A percentile compares a stretch with the other conserved stretches of the same genome.
Conservation (phyloP, 139 green algal genomes). For the Gonium pectorale region DNA sequence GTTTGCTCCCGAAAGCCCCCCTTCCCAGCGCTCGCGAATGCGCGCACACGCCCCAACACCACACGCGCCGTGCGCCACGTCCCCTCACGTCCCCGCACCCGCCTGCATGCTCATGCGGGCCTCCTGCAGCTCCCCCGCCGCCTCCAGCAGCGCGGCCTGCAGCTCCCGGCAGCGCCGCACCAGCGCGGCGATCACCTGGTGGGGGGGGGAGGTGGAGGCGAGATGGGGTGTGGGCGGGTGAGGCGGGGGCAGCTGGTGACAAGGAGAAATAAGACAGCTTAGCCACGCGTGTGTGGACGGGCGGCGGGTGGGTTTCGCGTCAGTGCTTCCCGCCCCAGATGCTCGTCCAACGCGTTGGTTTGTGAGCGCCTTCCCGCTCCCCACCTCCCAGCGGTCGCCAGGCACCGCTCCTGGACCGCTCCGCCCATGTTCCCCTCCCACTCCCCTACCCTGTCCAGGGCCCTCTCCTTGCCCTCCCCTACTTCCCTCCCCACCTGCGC, state of each 20-base stretch:
- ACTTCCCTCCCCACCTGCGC: background rate
- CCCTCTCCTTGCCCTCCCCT: background rate
- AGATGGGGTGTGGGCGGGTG: background rate
- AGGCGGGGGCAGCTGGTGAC: too few relatives aligned
- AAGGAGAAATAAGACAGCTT: too few relatives aligned
- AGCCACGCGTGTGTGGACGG: too few relatives aligned
- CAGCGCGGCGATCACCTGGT: slow-evolving; percentile 52
- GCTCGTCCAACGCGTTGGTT: too few relatives aligned
- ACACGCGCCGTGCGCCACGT: too few relatives aligned
- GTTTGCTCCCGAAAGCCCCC: too few relatives aligned
- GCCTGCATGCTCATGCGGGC: slow-evolving; percentile 26
- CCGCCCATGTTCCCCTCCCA: too few relatives aligned
- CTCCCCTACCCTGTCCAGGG: background rate
- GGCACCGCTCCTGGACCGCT: too few relatives aligned
- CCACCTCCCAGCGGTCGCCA: too few relatives aligned
- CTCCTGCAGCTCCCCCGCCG: slow-evolving; percentile 40
- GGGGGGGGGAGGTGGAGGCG: background rate
- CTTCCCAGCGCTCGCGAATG: background rate
- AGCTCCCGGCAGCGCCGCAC: slow-evolving; percentile 50
- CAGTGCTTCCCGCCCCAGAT: too few relatives aligned
- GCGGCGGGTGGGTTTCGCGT: too few relatives aligned
- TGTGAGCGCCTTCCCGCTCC: too few relatives aligned
- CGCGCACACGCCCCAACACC: background rate
- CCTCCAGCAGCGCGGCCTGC: slow-evolving; percentile 48
- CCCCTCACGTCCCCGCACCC: background rate